A percentile compares a stretch with the other conserved stretches of the same genome.
These are phyloP conservation scores for Coemansia sp. DNA, from an alignment of 192 early-diverging fungal species.

Conservation along the genomic window DNA sequence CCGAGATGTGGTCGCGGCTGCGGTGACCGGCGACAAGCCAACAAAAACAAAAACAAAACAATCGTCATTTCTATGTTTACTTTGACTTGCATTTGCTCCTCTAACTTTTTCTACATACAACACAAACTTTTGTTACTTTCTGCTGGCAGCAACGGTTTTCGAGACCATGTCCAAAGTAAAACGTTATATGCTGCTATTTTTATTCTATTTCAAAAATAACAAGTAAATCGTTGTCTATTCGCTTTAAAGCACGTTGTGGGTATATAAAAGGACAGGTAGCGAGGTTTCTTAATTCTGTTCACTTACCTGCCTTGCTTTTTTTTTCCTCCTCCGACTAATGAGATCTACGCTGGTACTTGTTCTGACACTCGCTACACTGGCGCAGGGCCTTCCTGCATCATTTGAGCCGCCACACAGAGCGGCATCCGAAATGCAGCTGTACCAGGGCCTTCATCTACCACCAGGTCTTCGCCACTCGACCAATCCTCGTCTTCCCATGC, in stretches of 20 bases:
- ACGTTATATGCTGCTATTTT: background rate
- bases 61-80: background rate
- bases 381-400: background rate
- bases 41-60: background rate
- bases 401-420: background rate
- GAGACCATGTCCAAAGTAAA: no score
- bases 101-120: background rate
- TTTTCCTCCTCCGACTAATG: background rate
- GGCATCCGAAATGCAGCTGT: slow-evolving; percentile 7
- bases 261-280: no score
- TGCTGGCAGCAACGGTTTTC: no score
- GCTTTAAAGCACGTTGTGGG: no score
- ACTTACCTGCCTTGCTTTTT: background rate
- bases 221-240: no score
- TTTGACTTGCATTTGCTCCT: background rate
- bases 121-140: no score
- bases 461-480: slow-evolving; percentile 17
- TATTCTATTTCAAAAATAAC: background rate
- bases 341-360: background rate
- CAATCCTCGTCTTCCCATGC: background rate
- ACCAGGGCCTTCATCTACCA: slow-evolving; percentile 29
- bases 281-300: no score
- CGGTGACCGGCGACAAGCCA: slow-evolving; percentile 2
- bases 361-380: background rate
- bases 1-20: slow-evolving; percentile 24